Percentiles rank a stretch among this genome's conserved stretches.
Conservation (phyloP, 1,139 yeast species). For the Pichia sp. region DNA sequence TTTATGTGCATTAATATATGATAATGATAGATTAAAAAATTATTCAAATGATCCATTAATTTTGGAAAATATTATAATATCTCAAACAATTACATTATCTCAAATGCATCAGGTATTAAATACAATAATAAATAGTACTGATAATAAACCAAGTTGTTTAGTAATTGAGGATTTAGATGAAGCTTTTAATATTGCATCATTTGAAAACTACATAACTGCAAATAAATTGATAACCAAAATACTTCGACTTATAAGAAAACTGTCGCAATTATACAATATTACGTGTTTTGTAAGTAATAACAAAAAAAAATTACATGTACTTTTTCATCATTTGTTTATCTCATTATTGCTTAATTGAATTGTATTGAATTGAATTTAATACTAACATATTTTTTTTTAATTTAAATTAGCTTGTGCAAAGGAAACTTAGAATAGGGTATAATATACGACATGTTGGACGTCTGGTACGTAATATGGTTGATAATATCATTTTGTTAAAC, state of each 20-base stretch:
- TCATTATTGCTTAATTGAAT: no score
- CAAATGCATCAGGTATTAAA: conserved; percentile 3
- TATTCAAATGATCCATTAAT: not conserved
- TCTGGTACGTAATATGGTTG: conserved; percentile 7
- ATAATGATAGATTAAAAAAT: conserved; percentile 8
- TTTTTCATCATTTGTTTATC: no score
- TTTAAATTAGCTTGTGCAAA: conserved; percentile 1
- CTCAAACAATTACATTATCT: conserved; percentile 2
- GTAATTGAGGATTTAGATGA: conserved; percentile 27
- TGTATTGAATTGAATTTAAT: no score
- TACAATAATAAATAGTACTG: conserved; percentile 1
- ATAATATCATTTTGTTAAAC: conserved; percentile 5
- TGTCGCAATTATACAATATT: conserved; percentile 19
- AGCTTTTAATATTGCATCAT: conserved; percentile 24
- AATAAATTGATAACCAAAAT: conserved; percentile 16
- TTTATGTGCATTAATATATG: conserved; percentile 14
- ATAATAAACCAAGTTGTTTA: not conserved
- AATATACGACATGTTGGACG: conserved; percentile 1
- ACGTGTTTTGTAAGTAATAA: conserved; percentile 17
- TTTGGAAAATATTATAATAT: not conserved
- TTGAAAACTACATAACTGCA: conserved; percentile 18
- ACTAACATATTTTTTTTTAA: no score
- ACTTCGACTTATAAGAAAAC: conserved; percentile 19
- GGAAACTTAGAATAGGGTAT: conserved; percentile 1
- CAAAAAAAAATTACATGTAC: no score